Evolutionary conservation across 176 grass and related monocot genomes (phyloP).

Genomic region (Typha latifolia): DNA sequence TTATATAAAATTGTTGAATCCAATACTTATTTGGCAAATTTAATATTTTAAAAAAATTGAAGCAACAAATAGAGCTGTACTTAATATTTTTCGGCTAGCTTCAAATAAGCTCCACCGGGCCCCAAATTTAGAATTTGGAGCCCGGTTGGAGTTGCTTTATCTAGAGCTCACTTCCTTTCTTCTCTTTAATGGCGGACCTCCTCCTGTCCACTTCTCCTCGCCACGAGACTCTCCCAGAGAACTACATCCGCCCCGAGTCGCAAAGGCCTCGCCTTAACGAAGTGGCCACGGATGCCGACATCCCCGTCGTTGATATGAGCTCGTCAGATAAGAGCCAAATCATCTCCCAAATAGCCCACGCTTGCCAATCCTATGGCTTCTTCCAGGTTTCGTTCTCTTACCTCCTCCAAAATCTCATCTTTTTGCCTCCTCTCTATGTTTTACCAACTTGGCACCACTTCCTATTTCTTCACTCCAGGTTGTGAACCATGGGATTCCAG

Average conservation of each 20-base stretch:
- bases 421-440: conserved; percentile 6
- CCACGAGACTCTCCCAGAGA: conserved; percentile 29
- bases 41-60: no score
- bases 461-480: conserved; percentile 25
- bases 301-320: conserved; percentile 58
- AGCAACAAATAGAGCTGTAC: no score
- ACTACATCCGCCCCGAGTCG: conserved; percentile 45
- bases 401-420: neutral
- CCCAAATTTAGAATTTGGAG: no score
- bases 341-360: conserved; percentile 38
- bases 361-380: conserved; percentile 62
- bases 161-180: neutral
- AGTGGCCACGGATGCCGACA: conserved; percentile 31
- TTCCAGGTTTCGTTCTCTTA: conserved; percentile 44
- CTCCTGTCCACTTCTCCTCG: conserved; percentile 50
- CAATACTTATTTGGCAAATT: no score
- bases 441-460: conserved; percentile 1
- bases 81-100: no score
- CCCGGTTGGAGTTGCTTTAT: no score
- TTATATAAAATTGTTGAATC: no score
- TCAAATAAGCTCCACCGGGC: no score
- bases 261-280: conserved; percentile 50
- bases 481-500: conserved; percentile 47
- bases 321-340: conserved; percentile 30
- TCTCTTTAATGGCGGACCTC: conserved; percentile 37